Base-by-base conservation (phyloP, 2,329 filamentous ascomycete species). In the Alternaria triticimaculans region DNA sequence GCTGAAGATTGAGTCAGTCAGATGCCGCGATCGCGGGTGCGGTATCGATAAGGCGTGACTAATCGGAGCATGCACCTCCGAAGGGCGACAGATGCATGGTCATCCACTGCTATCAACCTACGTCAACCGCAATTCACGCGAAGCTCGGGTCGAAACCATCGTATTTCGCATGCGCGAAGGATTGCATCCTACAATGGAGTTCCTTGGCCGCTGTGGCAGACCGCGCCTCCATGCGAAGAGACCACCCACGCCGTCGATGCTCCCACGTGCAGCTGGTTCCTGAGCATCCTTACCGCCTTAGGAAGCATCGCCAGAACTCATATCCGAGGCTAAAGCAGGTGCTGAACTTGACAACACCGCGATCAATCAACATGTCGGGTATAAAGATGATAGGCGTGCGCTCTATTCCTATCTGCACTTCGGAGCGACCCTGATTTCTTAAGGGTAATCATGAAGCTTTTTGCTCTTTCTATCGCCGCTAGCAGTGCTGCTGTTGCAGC, bases 261-360 rank as follows among this genome's bases (percentile, higher is more conserved):
- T n/a, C 61, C 61, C 61, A 63, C 61, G 61, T 63, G 61, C 46
- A 14, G 30, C 21, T 26, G 14, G 45, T 51, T 45, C 57, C 57
- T 63, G 57, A 33, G 25, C 33, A 45, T 44, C 30, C 44, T 63
- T 63, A 46, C 73, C 72, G 60, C 26, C 63, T 69, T 70, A 50
- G 72, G 72, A 67, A 70, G 62, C 65, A 70, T 62, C 53, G 68
- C 68, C 69, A 41, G 63, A 59, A 53, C 41, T 69, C 69, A 73
- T 73, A 65, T 72, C 72, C 72, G 72, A 70, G 44, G 53, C 61
- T 63, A 63, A 54, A 41, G 41, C 53, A 37, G 25, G 41, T 51
- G 11, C 43, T 53, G 23, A 28, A 30, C 14, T 58, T 51, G 26
- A 43, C 15, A 53, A 49, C 57, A 45, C 53, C 30, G 30, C 14